Evolutionary conservation across 495 filamentous ascomycete species (phyloP), one percentile per base, ranked within the genome.

Genomic region (Aspergillus bertholletiae): DNA sequence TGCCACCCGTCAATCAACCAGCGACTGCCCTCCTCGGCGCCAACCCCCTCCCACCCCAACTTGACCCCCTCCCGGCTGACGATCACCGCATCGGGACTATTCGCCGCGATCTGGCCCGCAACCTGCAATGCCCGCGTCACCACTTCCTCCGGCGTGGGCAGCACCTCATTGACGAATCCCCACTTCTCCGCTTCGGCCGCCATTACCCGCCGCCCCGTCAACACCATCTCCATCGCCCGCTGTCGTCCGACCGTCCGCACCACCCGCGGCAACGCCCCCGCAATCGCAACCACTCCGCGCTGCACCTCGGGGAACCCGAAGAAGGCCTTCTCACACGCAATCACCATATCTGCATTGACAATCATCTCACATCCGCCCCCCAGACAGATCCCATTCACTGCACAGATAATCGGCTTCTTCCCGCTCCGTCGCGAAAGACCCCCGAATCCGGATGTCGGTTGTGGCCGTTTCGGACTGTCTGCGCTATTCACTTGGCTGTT

Each of bases 351-450:
- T 46, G 76, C 76, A 57, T 92, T 92, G n/a, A 86, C 71, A 8
- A 83, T 73, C 73, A 89, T 87, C 66, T 94, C 89, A 53, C 81
- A 76, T 1, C 89, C 89, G 15, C 89, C 89, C n/a, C 89, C 89
- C 34, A 88, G 75, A 56, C 80, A 83, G 15, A 88, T 61, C 1
- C 89, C 89, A 59, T 90, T 86, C 18, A 92, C 82, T 1, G 89
- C 89, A 12, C 80, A 81, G 43, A 94, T 81, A 8, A 93, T 68
- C n/a, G 89, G 89, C 53, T 78, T 77, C 30, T 65, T 69, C 49
- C 78, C 78, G 7, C 56, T 67, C 22, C 84, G 75, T 7, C 82
- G 76, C 5, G 71, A 66, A 7, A 77, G 62, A 0, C 74, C 74
- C 28, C 70, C 70, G 54, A 77, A 77, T 12, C 74, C 74, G 7